Evolutionary conservation across 2,329 filamentous ascomycete species (phyloP).

Genomic region (Dothistroma septosporum): DNA sequence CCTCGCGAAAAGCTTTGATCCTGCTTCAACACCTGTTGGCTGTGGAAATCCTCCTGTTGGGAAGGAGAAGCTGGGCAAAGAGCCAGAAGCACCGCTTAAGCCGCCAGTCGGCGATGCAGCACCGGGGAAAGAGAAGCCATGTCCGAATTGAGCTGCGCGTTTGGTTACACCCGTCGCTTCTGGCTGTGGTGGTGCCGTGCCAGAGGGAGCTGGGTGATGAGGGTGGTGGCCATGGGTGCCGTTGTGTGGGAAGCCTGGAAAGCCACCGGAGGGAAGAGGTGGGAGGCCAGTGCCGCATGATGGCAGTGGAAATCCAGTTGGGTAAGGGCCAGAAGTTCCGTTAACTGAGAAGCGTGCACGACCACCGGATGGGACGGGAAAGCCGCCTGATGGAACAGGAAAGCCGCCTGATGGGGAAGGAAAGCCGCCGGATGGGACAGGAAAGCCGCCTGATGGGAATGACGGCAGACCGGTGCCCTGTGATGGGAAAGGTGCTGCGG

Average conservation of each 20-base stretch:
- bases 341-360: not conserved
- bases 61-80: not conserved
- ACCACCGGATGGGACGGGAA: not conserved
- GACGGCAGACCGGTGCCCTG: not conserved
- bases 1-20: not conserved
- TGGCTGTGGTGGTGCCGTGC: slow-evolving; percentile 4
- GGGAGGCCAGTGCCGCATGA: not conserved
- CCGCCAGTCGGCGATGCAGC: not conserved
- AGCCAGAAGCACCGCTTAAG: not conserved
- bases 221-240: not conserved
- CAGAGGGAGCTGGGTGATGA: not conserved
- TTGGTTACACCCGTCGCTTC: not conserved
- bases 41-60: not conserved
- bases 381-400: slow-evolving; percentile 2
- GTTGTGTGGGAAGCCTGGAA: not conserved
- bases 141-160: not conserved
- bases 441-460: not conserved
- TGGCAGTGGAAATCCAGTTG: not conserved
- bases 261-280: not conserved
- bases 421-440: not conserved
- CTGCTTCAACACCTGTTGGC: not conserved
- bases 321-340: not conserved
- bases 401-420: not conserved
- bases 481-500: slow-evolving; percentile 5
- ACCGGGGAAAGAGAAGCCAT: not conserved